Evolutionary conservation across 768 basidiomycete species (phyloP).

Genomic region (Boletus barrowsii): DNA sequence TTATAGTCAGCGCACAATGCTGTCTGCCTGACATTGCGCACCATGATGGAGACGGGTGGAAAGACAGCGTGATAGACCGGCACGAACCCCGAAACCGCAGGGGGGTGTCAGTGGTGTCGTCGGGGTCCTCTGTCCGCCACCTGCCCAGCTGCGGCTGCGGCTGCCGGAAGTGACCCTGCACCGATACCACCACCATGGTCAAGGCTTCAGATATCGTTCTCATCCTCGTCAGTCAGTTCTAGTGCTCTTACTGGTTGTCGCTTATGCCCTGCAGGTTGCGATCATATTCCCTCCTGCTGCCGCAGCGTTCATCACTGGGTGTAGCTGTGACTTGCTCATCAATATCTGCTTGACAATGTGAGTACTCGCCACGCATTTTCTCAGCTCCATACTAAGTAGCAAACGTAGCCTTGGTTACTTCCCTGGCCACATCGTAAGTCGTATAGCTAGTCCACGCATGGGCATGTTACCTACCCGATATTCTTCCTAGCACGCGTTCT

Average conservation of each 20-base stretch:
- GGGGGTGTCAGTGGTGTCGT: not conserved
- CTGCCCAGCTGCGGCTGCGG: constrained; percentile 14
- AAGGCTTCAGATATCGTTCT: constrained; percentile 73
- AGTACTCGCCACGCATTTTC: constrained; percentile 18
- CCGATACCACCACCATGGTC: constrained; percentile 32
- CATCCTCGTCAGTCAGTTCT: constrained; percentile 55
- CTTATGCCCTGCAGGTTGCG: constrained; percentile 49
- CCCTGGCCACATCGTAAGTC: constrained; percentile 54
- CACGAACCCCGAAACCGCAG: constrained; percentile 13
- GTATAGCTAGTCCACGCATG: no score
- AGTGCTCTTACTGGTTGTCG: not conserved
- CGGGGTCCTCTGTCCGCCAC: constrained; percentile 17
- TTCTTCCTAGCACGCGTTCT: constrained; percentile 68
- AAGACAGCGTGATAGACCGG: not conserved
- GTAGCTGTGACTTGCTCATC: constrained; percentile 83
- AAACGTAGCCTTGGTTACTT: constrained; percentile 66
- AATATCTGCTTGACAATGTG: constrained; percentile 79
- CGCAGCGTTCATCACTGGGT: constrained; percentile 73
- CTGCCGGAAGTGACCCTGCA: not conserved
- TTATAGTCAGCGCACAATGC: constrained; percentile 1
- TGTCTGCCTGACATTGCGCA: constrained; percentile 3
- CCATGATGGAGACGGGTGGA: constrained; percentile 20
- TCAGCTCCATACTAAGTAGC: constrained; percentile 1
- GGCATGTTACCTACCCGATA: not conserved
- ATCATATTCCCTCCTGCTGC: constrained; percentile 83